Base-by-base conservation (phyloP, 352 stramenopile genomes). In the Phytophthora ohioensis region DNA sequence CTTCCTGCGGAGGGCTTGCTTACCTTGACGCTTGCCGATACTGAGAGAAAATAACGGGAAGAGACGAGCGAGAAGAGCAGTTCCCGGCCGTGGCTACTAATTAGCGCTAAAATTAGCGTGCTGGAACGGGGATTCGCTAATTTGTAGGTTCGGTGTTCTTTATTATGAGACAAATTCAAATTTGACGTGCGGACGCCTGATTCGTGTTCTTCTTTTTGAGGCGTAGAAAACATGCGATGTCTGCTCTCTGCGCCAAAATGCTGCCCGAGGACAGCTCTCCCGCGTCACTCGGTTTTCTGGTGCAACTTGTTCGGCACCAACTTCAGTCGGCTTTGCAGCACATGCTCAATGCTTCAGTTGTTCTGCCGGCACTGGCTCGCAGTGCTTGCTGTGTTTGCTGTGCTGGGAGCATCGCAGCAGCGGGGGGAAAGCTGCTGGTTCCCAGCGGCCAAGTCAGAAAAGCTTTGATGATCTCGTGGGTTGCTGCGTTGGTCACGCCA, bases 11-110 rank as follows among this genome's bases (percentile, higher is more conserved):
- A 15, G 2, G 11, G 34, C 8, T 6, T n/a, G 39, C 49, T 61
- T 49, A 70, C 63, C 56, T 73, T 73, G 36, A 56, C 43, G 52
- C 53, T 63, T 39, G 48, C 53, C 60, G 61, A 69, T 61, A 66
- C 54, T 70, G 69, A 77, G 70, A 68, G 64, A 77, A 73, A 73
- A 73, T 70, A 74, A 77, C 21, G 70, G 70, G 70, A 69, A 76
- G 57, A 67, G 52, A 73, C 63, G 58, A 77, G 57, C 45, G 45
- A 72, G 63, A 74, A 73, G 66, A 55, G 59, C 52, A 9, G 53
- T 58, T 74, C 54, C 61, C 62, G 55, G 21, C 53, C 54, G 38
- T 49, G 31, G 43, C 17, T 6, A 5, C 42, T 27, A 27, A 27
- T 27, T 17, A 8, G 1, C 7, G 41, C 30, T 67, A 71, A 67